Evolutionary conservation across 345 rosid species (phyloP).

Genomic region (Lumnitzera littorea): DNA sequence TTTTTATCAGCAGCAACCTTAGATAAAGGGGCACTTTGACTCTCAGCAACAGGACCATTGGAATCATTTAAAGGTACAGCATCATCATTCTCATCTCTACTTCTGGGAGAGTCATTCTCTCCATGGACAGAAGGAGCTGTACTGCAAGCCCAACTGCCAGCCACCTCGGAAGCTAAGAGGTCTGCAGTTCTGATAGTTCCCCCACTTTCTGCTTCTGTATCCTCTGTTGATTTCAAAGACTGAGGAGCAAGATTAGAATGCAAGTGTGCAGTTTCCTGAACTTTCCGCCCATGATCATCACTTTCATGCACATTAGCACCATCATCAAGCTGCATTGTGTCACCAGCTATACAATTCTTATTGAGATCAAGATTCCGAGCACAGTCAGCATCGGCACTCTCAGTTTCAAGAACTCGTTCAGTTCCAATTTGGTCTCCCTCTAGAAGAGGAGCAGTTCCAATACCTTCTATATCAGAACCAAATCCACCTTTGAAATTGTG

Average conservation of each 20-base stretch:
- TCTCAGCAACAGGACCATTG: constrained; percentile 38
- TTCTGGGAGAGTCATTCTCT: constrained; percentile 55
- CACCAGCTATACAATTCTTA: constrained; percentile 41
- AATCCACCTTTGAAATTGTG: constrained; percentile 50
- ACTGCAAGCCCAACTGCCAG: constrained; percentile 84
- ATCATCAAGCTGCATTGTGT: constrained; percentile 78
- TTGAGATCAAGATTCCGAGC: constrained; percentile 31
- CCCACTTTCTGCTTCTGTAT: constrained; percentile 61
- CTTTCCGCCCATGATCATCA: constrained; percentile 23
- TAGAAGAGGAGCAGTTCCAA: constrained; percentile 1
- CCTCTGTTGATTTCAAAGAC: constrained; percentile 34
- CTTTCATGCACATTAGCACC: constrained; percentile 45
- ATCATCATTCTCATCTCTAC: constrained; percentile 37
- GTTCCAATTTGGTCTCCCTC: constrained; percentile 48
- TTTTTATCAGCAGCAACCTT: constrained; percentile 20
- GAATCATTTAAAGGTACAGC: constrained; percentile 34
- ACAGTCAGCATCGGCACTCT: constrained; percentile 45
- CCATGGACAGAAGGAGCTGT: constrained; percentile 78
- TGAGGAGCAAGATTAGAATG: constrained; percentile 25
- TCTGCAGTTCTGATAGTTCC: constrained; percentile 65
- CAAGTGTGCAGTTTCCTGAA: constrained; percentile 10
- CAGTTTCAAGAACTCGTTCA: constrained; percentile 73
- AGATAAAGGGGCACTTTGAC: constrained; percentile 48
- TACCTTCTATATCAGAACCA: constrained; percentile 75
- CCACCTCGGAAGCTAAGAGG: constrained; percentile 81